Base-by-base conservation (phyloP, 2,329 filamentous ascomycete genomes). In the Lasiodiplodia citricola region DNA sequence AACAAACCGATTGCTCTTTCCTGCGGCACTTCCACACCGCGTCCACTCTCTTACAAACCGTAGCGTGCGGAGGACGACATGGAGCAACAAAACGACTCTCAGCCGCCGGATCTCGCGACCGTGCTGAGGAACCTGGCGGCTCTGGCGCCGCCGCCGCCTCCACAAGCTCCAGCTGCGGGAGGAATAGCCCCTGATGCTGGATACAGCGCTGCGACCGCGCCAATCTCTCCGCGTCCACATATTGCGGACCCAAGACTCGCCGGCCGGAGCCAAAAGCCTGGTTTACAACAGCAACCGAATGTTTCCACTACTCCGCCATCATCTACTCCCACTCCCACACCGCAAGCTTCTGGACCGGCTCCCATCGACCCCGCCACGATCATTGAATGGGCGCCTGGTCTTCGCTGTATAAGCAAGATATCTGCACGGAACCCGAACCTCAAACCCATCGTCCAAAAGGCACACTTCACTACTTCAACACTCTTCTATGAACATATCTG, bases 371-470 rank as follows among this genome's bases (percentile, higher is more conserved):
- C 83, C 41, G 79, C 83, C 0, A 82, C 80, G 0, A 85, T 85
- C 69, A 83, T 79, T 8, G 79, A 83, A 69, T 85, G 83, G 83
- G 79, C 80, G 57, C 79, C 80, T 63, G 83, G 80, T 21, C 73
- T 85, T 7, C 79, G 83, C 21, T 83, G 81, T 66, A 78, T 84
- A 14, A 84, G 75, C 72, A 85, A 84, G 72, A 78, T 84, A 18
- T 80, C 82, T 10, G 73, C 78, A 4, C 80, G 82, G 58, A 84
- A 84, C 69, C 77, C 78, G 0, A 73, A 78, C 7, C 84, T 85
- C 71, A 78, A 75, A 16, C 69, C 72, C 6, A 74, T 75, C 2
- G 77, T 84, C 58, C 79, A 77, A 68, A 81, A 79, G 72, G 82
- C 82, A 76, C 69, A 73, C 2, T 70, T 52, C 41, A 47, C 10